Conservation (phyloP, 2,329 filamentous ascomycete species). For the Diaporthe sp. region DNA sequence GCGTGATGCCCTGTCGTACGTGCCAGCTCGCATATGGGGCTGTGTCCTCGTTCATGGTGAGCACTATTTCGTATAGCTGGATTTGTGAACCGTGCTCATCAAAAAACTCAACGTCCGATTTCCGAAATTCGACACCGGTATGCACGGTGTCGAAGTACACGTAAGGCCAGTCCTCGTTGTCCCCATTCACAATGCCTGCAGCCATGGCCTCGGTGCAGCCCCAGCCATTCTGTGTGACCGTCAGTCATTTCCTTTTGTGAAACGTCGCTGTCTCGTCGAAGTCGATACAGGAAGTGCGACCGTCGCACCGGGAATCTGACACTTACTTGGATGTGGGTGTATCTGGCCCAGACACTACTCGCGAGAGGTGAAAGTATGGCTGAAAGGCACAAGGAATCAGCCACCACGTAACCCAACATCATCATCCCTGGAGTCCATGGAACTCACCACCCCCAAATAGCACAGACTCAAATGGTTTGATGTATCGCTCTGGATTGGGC, state of each 20-base stretch:
- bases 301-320: background rate
- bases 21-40: slow-evolving; percentile 34
- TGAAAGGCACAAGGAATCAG: slow-evolving; percentile 1
- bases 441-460: slow-evolving; percentile 31
- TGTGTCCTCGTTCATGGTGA: slow-evolving; percentile 30
- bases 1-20: slow-evolving; percentile 25
- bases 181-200: slow-evolving; percentile 24
- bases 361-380: slow-evolving; percentile 28
- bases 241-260: background rate
- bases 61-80: slow-evolving; percentile 38
- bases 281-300: background rate
- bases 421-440: no score
- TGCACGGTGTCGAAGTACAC: slow-evolving; percentile 36
- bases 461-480: slow-evolving; percentile 14
- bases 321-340: slow-evolving; percentile 29
- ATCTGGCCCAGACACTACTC: slow-evolving; percentile 25
- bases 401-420: background rate
- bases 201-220: slow-evolving; percentile 35
- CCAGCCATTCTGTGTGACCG: slow-evolving; percentile 32
- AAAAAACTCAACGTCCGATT: slow-evolving; percentile 30
- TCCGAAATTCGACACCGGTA: slow-evolving; percentile 35
- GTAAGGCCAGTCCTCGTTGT: slow-evolving; percentile 36
- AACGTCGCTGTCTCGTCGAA: background rate
- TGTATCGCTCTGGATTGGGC: slow-evolving; percentile 32
- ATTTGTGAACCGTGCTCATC: slow-evolving; percentile 12